These are phyloP conservation scores for Acorus calamus DNA, from an alignment of 106 monocot genomes.

Conservation along the genomic window DNA sequence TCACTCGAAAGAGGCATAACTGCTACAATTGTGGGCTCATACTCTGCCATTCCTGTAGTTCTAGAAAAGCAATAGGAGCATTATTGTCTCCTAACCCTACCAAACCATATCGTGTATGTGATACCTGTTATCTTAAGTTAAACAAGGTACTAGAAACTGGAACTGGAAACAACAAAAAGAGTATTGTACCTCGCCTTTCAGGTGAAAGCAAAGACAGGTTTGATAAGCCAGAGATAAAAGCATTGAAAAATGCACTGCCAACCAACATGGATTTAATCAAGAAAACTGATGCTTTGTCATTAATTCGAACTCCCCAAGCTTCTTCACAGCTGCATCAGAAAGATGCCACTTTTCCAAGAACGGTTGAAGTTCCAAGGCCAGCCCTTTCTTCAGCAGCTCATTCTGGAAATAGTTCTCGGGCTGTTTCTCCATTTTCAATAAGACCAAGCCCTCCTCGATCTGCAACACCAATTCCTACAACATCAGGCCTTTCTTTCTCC, in stretches of 20 bases:
- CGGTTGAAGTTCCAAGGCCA: constrained; percentile 31
- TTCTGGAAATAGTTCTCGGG: constrained; percentile 46
- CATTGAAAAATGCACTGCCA: constrained; percentile 21
- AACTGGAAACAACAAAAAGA: constrained; percentile 27
- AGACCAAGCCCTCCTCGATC: constrained; percentile 61
- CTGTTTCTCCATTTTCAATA: constrained; percentile 79
- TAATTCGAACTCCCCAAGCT: constrained; percentile 20
- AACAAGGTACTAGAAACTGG: constrained; percentile 36
- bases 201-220: constrained; percentile 52
- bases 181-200: constrained; percentile 33
- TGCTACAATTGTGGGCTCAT: constrained; percentile 94
- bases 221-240: constrained; percentile 40
- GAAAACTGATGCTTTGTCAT: constrained; percentile 46
- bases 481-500: constrained; percentile 55
- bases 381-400: constrained; percentile 28
- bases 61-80: constrained; percentile 63
- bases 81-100: constrained; percentile 62
- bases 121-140: constrained; percentile 66
- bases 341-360: constrained; percentile 42
- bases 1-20: constrained; percentile 84
- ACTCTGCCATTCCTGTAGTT: constrained; percentile 75
- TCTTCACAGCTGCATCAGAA: constrained; percentile 40
- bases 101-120: constrained; percentile 87
- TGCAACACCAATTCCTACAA: constrained; percentile 52
- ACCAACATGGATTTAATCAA: constrained; percentile 69